These are phyloP conservation scores for Diplodia intermedia DNA, from an alignment of 2,329 filamentous ascomycete species.

Conservation along the genomic window DNA sequence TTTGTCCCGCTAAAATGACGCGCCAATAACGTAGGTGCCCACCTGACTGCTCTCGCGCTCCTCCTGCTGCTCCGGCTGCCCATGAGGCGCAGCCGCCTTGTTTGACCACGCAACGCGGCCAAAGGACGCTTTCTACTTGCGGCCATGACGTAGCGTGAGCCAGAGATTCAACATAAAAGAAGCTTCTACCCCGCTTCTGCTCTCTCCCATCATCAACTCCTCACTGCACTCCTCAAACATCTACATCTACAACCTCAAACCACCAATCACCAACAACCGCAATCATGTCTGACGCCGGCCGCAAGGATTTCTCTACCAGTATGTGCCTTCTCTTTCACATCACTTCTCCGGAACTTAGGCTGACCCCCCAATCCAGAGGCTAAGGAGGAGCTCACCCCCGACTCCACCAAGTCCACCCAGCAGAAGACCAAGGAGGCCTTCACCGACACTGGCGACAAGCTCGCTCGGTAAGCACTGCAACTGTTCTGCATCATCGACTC, in stretches of 20 bases:
- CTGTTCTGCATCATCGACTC: background rate
- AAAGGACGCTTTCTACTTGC: slow-evolving; percentile 17
- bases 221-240: slow-evolving; percentile 10
- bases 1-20: slow-evolving; percentile 22
- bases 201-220: slow-evolving; percentile 33
- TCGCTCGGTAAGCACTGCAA: slow-evolving; percentile 53
- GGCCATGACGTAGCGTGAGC: slow-evolving; percentile 26
- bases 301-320: slow-evolving; percentile 66
- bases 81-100: slow-evolving; percentile 8
- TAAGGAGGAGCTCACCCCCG: slow-evolving; percentile 63
- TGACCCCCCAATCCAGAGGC: slow-evolving; percentile 53
- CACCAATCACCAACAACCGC: slow-evolving; percentile 50
- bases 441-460: slow-evolving; percentile 64
- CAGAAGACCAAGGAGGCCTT: slow-evolving; percentile 64
- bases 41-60: slow-evolving; percentile 4
- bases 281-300: slow-evolving; percentile 66
- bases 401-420: slow-evolving; percentile 66
- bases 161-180: slow-evolving; percentile 18
- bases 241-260: slow-evolving; percentile 36
- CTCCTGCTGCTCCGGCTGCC: background rate
- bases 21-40: slow-evolving; percentile 24
- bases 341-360: slow-evolving; percentile 1
- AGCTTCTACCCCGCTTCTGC: background rate
- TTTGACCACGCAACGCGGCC: slow-evolving; percentile 2
- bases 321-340: slow-evolving; percentile 30